Evolutionary conservation across 2,329 filamentous ascomycete species (phyloP).

Genomic region (Paecilomyces formosus): DNA sequence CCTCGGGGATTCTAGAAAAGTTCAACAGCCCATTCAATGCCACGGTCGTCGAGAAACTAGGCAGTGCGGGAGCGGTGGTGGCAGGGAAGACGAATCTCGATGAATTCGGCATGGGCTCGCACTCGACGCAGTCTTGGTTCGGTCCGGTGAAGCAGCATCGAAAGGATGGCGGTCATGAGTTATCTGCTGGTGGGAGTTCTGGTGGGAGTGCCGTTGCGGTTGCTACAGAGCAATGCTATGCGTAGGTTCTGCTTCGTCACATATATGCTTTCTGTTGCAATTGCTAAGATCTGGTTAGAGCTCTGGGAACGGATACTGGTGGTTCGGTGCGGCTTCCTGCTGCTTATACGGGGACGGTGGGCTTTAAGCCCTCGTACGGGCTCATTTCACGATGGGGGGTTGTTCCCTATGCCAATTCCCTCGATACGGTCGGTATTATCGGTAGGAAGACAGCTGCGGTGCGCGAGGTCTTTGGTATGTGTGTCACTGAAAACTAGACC

Average conservation of each 20-base stretch:
- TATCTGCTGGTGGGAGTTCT: constrained; percentile 81
- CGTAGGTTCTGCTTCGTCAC: constrained; percentile 31
- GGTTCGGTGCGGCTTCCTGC: constrained; percentile 82
- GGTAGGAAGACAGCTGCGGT: constrained; percentile 49
- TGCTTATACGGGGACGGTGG: constrained; percentile 73
- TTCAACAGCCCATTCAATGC: constrained; percentile 75
- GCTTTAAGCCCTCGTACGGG: constrained; percentile 89
- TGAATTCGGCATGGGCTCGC: constrained; percentile 92
- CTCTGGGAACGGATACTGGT: constrained; percentile 88
- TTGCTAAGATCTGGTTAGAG: constrained; percentile 33
- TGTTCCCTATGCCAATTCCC: constrained; percentile 83
- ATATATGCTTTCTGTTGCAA: constrained; percentile 2
- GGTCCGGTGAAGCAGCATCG: constrained; percentile 55
- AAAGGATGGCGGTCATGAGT: constrained; percentile 26
- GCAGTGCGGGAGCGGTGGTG: constrained; percentile 54
- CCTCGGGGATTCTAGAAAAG: constrained; percentile 63
- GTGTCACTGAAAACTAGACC: background rate
- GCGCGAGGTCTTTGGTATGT: constrained; percentile 43
- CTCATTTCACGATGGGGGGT: constrained; percentile 79
- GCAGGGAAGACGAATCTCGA: constrained; percentile 87
- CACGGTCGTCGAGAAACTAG: constrained; percentile 66
- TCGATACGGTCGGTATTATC: constrained; percentile 82
- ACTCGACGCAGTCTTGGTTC: constrained; percentile 61
- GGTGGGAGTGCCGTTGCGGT: constrained; percentile 89
- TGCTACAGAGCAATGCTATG: constrained; percentile 53